Base-by-base conservation (phyloP, 2,329 filamentous ascomycete species). In the Eutypa lata region DNA sequence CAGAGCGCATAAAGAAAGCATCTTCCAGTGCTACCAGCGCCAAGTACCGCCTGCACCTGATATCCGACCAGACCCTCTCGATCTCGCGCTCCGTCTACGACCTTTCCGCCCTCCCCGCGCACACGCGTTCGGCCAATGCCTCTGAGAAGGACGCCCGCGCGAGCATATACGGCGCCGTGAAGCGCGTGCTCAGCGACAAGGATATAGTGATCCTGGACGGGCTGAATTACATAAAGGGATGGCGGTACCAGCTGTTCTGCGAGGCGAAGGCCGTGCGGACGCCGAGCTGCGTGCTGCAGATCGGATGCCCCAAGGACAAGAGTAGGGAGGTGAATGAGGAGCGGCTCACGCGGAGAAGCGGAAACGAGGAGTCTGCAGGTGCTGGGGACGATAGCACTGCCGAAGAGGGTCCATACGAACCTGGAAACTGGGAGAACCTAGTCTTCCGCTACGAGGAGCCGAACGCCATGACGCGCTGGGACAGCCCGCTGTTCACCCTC, bases 201-300 rank as follows among this genome's bases (percentile, higher is more conserved):
- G 87, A 90, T 64, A 84, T 95, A 53, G 88, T 94, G 49, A 83
- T 95, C 46, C 82, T 91, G 16, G 90, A 95, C 67, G 85, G 86
- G 1, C 74, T 90, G 55, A 94, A 94, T 71, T 95, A 94, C 72
- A 95, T 95, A 73, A 94, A 94, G 70, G 90, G 90, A 37, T 94
- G 89, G 82, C 80, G 90, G 47, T 95, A 95, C 68, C 90, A 95
- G 75, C 76, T 95, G 21, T 88, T 87, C 69, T 93, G 90, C 73
- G 90, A 94, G 72, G 84, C 90, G 37, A 94, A 94, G 71, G 90
- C 90, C 47, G 74, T 89, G 50, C 76, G 86, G 57, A 94, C 90
- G 3, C 83, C 88, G 3, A 88, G 82, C 70, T 91, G 88, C 63
- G 83, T 94, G 52, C 75, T 94, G 57, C 84, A 86, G 69, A 75